Evolutionary conservation across 2,329 filamentous ascomycete genomes (phyloP).

Genomic region (Trichoderma sp.): DNA sequence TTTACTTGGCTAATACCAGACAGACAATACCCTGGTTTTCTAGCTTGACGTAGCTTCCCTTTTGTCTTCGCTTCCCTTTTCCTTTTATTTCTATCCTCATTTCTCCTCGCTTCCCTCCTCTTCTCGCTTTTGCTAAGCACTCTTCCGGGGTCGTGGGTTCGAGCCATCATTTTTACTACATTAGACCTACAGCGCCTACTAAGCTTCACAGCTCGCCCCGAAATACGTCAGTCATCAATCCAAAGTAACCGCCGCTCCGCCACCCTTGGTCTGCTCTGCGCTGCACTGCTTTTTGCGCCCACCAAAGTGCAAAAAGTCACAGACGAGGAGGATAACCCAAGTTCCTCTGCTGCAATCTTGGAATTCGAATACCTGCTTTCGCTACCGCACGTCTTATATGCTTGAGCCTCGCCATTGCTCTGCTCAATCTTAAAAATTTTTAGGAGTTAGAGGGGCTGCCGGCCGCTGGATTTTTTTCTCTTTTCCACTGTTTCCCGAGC

Average conservation of each 20-base stretch:
- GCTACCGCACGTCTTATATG: not conserved
- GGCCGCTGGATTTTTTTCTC: not conserved
- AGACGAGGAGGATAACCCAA: not conserved
- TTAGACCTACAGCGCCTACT: not conserved
- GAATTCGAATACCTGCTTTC: not conserved
- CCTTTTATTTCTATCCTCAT: not conserved
- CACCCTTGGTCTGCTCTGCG: not conserved
- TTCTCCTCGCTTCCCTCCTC: not conserved
- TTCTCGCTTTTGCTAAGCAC: not conserved
- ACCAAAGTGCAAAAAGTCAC: not conserved
- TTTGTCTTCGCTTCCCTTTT: not conserved
- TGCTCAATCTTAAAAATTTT: not conserved
- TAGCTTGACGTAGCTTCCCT: slow-evolving; percentile 1
- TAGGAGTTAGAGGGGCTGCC: not conserved
- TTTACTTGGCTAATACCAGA: slow-evolving; percentile 3
- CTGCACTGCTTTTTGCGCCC: not conserved
- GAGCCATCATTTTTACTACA: slow-evolving; percentile 2
- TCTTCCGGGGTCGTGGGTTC: not conserved
- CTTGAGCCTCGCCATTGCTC: not conserved
- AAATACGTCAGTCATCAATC: not conserved
- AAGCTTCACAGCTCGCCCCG: not conserved
- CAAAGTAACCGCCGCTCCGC: not conserved
- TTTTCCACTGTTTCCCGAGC: not conserved
- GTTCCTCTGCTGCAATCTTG: not conserved
- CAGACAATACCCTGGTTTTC: not conserved